Evolutionary conservation across 2,329 filamentous ascomycete genomes (phyloP).

Genomic region (Phialocephala sp.): DNA sequence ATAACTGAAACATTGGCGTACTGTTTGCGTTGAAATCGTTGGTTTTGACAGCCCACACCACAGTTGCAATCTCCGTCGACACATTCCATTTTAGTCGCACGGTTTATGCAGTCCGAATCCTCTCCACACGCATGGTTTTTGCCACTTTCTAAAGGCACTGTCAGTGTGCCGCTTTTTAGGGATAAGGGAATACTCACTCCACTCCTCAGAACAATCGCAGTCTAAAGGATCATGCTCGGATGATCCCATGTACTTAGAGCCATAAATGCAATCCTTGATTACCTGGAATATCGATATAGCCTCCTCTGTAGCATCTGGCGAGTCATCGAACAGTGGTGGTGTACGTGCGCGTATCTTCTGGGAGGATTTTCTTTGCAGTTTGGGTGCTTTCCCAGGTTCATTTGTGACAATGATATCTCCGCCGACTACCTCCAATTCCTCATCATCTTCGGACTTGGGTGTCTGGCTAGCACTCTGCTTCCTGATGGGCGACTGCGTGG

Average conservation of each 20-base stretch:
- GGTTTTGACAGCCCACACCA: slow-evolving; percentile 87
- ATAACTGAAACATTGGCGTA: slow-evolving; percentile 94
- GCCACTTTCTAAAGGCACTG: slow-evolving; percentile 55
- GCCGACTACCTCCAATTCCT: slow-evolving; percentile 60
- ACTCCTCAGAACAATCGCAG: slow-evolving; percentile 94
- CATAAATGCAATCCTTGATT: slow-evolving; percentile 87
- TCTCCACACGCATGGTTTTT: slow-evolving; percentile 89
- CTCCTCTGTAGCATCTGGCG: slow-evolving; percentile 79
- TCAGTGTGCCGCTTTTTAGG: slow-evolving; percentile 40
- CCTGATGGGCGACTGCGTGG: slow-evolving; percentile 37
- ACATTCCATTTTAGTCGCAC: slow-evolving; percentile 97
- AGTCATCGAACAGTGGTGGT: slow-evolving; percentile 71
- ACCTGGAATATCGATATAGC: slow-evolving; percentile 79
- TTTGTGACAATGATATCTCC: slow-evolving; percentile 67
- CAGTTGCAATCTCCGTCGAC: slow-evolving; percentile 83
- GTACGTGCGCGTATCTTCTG: slow-evolving; percentile 70
- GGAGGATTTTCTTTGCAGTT: slow-evolving; percentile 74
- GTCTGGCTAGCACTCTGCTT: slow-evolving; percentile 35
- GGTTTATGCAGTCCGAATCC: slow-evolving; percentile 98
- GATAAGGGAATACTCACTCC: slow-evolving; percentile 69
- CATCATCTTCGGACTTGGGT: slow-evolving; percentile 46
- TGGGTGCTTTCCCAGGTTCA: slow-evolving; percentile 70
- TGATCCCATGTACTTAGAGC: slow-evolving; percentile 86
- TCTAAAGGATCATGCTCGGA: slow-evolving; percentile 91
- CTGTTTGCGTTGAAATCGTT: slow-evolving; percentile 88